Evolutionary conservation across 306 rosid species (phyloP).

Genomic region (Gastrolobium bilobum): DNA sequence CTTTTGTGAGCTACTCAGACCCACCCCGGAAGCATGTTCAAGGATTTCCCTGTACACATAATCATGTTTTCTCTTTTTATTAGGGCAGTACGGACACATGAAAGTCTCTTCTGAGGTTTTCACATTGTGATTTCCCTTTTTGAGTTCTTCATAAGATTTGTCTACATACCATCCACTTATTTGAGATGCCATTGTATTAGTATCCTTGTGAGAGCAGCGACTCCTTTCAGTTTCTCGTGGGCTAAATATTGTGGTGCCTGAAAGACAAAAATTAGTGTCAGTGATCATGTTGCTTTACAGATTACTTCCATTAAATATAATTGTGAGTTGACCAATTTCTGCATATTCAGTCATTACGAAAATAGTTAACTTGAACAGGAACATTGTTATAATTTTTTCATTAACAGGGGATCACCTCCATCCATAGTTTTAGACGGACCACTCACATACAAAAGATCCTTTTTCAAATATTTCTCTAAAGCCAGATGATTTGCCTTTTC

Average conservation of each 20-base stretch:
- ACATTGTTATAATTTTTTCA: conserved; percentile 9
- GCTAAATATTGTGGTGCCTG: conserved; percentile 53
- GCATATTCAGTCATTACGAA: conserved; percentile 7
- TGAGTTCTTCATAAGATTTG: conserved; percentile 71
- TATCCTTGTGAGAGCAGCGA: conserved; percentile 55
- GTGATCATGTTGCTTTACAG: conserved; percentile 20
- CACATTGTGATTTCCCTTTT: conserved; percentile 68
- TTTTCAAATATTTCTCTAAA: conserved; percentile 75
- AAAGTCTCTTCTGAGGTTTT: conserved; percentile 69
- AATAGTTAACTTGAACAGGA: neutral
- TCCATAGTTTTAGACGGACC: conserved; percentile 25
- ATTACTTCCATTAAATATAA: conserved; percentile 29
- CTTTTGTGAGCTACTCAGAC: conserved; percentile 81
- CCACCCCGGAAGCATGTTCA: conserved; percentile 95
- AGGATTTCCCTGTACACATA: conserved; percentile 75
- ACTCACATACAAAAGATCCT: conserved; percentile 54
- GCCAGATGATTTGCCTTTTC: conserved; percentile 93
- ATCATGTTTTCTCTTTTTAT: conserved; percentile 69
- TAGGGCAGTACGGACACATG: conserved; percentile 84
- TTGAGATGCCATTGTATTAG: conserved; percentile 69
- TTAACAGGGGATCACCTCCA: conserved; percentile 43
- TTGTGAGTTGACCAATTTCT: conserved; percentile 28
- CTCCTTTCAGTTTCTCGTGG: conserved; percentile 53
- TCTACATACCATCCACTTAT: conserved; percentile 57
- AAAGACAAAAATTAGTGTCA: conserved; percentile 41